Percentiles rank a stretch among this genome's conserved stretches.
phyloP scores from a whole-genome alignment of 306 rosid genomes.

The Fagus sylvatica region DNA sequence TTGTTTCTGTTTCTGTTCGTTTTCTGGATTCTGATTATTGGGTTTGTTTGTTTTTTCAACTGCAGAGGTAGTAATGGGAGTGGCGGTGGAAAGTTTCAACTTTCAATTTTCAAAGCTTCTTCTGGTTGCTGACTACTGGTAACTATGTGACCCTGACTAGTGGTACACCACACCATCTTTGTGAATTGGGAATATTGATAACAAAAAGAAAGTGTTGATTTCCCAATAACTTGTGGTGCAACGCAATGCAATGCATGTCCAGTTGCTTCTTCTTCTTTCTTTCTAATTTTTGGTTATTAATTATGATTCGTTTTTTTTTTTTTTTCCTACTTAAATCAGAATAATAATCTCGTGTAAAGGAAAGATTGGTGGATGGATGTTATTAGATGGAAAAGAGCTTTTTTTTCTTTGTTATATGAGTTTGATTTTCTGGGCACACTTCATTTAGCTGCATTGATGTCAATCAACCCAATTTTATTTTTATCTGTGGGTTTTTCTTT shows the following conservation, averaged over 20 bases:
- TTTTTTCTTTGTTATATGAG: slow-evolving; percentile 3
- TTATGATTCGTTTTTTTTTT: slow-evolving; percentile 40
- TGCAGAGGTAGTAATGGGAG: slow-evolving; percentile 53
- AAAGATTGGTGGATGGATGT: neutral
- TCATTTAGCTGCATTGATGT: neutral
- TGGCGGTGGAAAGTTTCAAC: slow-evolving; percentile 17
- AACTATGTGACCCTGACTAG: slow-evolving; percentile 26
- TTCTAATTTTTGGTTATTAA: slow-evolving; percentile 38
- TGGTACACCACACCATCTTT: slow-evolving; percentile 22
- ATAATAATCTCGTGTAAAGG: slow-evolving; percentile 39
- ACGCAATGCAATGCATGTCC: slow-evolving; percentile 8
- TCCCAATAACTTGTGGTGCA: slow-evolving; percentile 27
- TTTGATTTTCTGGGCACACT: slow-evolving; percentile 11
- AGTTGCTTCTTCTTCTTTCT: slow-evolving; percentile 22
- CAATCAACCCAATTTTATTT: neutral
- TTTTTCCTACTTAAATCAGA: slow-evolving; percentile 1
- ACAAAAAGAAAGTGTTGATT: slow-evolving; percentile 3
- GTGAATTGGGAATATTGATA: slow-evolving; percentile 30
- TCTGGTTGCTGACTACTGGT: slow-evolving; percentile 26
- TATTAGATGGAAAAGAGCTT: slow-evolving; percentile 2
- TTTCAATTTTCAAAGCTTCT: slow-evolving; percentile 12
- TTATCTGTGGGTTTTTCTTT: neutral
- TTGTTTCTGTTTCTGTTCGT: neutral
- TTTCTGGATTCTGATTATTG: neutral
- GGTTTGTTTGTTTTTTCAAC: neutral